Evolutionary conservation across 345 rosid species (phyloP).

Genomic region (Syzygium grande): DNA sequence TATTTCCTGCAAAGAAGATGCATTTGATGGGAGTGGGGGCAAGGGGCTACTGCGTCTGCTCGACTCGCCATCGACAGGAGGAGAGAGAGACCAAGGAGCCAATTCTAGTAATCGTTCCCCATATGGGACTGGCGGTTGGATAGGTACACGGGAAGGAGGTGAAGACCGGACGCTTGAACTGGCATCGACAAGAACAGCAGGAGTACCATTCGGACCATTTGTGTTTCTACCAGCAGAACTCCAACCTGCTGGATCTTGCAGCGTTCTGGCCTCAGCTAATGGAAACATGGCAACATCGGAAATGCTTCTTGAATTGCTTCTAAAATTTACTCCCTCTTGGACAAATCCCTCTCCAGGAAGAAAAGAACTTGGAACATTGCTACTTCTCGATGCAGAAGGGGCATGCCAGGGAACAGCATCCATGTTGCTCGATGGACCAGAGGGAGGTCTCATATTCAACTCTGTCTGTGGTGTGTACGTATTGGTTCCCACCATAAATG

Average conservation of each 20-base stretch:
- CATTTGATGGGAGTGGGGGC: conserved; percentile 41
- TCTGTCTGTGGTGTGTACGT: conserved; percentile 32
- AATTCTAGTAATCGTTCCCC: conserved; percentile 44
- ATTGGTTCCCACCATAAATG: conserved; percentile 19
- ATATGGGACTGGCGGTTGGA: conserved; percentile 25
- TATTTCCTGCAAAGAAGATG: conserved; percentile 48
- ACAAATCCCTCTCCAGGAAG: conserved; percentile 35
- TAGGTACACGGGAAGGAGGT: conserved; percentile 49
- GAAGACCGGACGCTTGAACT: conserved; percentile 42
- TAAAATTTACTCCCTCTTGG: conserved; percentile 35
- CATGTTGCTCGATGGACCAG: conserved; percentile 41
- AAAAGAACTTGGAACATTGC: conserved; percentile 30
- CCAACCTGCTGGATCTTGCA: conserved; percentile 62
- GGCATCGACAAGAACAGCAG: conserved; percentile 32
- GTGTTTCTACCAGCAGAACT: conserved; percentile 41
- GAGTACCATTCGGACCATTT: conserved; percentile 27
- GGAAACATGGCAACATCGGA: conserved; percentile 47
- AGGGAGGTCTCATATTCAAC: conserved; percentile 27
- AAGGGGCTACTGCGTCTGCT: conserved; percentile 45
- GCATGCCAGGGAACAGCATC: conserved; percentile 47
- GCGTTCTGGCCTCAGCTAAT: conserved; percentile 35
- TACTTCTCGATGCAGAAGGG: conserved; percentile 38
- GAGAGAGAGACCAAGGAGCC: conserved; percentile 71
- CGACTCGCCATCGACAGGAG: conserved; percentile 43
- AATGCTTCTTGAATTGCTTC: conserved; percentile 43